Conservation (phyloP, 208 protist species). For the Crithidia mellificae region DNA sequence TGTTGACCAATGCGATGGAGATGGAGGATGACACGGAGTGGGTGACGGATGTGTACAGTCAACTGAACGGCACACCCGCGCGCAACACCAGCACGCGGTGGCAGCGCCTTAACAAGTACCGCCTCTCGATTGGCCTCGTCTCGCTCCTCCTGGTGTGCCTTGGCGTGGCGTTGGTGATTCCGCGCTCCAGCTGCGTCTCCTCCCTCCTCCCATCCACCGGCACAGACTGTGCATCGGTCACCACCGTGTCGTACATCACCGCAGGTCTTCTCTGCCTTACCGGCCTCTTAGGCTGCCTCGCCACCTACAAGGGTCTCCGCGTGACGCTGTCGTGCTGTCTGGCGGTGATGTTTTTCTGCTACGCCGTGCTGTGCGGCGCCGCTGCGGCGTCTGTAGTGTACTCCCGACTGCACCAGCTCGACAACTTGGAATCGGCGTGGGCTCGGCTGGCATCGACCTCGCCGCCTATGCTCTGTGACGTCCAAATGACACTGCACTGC, state of each 20-base stretch:
- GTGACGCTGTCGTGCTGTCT: conserved; percentile 4
- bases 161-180: conserved; percentile 13
- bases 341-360: conserved; percentile 16
- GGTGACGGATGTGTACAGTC: conserved; percentile 46
- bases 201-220: conserved; percentile 10
- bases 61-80: conserved; percentile 26
- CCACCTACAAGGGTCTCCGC: conserved; percentile 8
- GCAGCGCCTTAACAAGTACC: conserved; percentile 28
- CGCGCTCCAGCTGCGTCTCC: conserved; percentile 13
- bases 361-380: conserved; percentile 29
- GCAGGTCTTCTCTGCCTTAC: conserved; percentile 20
- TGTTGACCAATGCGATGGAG: conserved; percentile 7
- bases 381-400: conserved; percentile 2
- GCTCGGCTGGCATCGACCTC: conserved; percentile 17
- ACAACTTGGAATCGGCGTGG: conserved; percentile 28
- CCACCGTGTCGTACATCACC: conserved; percentile 5
- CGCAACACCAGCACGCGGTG: conserved; percentile 4
- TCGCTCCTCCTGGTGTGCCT: conserved; percentile 5
- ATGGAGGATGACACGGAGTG: conserved; percentile 45
- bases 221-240: conserved; percentile 15
- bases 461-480: conserved; percentile 35
- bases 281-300: conserved; percentile 16
- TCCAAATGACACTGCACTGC: conserved; percentile 43
- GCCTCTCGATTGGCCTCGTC: conserved; percentile 8
- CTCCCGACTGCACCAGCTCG: conserved; percentile 1